A percentile compares a stretch with the other conserved stretches of the same genome.
phyloP scores from a whole-genome alignment of 1,284 basidiomycete genomes.

The Farysia itapuensis region DNA sequence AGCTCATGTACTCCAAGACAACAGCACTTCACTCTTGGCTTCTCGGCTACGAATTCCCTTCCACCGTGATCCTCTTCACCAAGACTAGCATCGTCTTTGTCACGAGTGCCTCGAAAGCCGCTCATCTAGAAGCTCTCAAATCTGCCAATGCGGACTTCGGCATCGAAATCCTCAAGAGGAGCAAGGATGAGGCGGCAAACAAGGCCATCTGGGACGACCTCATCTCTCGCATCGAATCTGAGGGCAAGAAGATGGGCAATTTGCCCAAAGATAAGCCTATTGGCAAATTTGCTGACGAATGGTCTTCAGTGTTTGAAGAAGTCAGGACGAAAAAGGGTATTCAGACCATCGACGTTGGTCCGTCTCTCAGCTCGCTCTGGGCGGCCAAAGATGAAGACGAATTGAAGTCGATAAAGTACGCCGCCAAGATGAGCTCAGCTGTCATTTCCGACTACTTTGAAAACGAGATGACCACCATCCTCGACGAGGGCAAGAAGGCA shows the following conservation, averaged over 20 bases:
- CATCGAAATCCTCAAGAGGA: slow-evolving; percentile 59
- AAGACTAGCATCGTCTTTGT: slow-evolving; percentile 73
- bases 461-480: slow-evolving; percentile 81
- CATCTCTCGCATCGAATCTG: slow-evolving; percentile 18
- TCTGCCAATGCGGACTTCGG: slow-evolving; percentile 36
- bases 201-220: slow-evolving; percentile 58
- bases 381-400: slow-evolving; percentile 89
- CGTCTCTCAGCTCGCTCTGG: slow-evolving; percentile 76
- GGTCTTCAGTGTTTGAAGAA: slow-evolving; percentile 64
- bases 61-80: slow-evolving; percentile 81
- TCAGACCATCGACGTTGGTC: slow-evolving; percentile 75
- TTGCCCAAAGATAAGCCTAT: slow-evolving; percentile 75
- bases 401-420: slow-evolving; percentile 62
- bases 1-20: slow-evolving; percentile 44
- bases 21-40: slow-evolving; percentile 71
- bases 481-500: slow-evolving; percentile 87
- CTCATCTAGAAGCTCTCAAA: slow-evolving; percentile 45
- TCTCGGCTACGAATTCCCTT: slow-evolving; percentile 94
- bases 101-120: slow-evolving; percentile 78
- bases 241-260: slow-evolving; percentile 53
- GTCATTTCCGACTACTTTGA: slow-evolving; percentile 83
- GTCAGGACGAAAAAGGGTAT: slow-evolving; percentile 59
- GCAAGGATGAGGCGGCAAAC: slow-evolving; percentile 60
- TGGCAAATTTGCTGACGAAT: slow-evolving; percentile 79
- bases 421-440: slow-evolving; percentile 79